Percentiles rank a stretch among this genome's conserved stretches.
phyloP scores from a whole-genome alignment of 2,329 filamentous ascomycete species.

The Colletotrichum sidae region DNA sequence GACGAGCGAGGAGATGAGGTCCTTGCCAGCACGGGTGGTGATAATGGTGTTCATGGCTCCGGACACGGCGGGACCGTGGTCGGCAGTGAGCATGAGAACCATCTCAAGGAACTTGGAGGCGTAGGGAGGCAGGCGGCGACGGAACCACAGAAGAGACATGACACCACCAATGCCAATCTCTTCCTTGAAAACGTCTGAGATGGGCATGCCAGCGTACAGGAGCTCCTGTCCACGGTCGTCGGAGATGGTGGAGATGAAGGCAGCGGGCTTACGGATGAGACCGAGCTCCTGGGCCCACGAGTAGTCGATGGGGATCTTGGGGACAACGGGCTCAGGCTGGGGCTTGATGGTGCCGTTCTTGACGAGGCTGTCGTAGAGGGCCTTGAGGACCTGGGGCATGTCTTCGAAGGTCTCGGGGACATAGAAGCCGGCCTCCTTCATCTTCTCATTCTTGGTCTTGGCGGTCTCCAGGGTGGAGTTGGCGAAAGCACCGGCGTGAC shows the following conservation, averaged over 20 bases:
- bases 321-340: conserved; percentile 87
- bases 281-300: conserved; percentile 99
- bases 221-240: conserved; percentile 99
- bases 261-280: conserved; percentile 98
- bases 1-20: conserved; percentile 94
- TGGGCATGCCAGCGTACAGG: conserved; percentile 98
- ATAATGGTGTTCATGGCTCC: conserved; percentile 99
- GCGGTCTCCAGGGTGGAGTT: conserved; percentile 99
- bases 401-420: conserved; percentile 98
- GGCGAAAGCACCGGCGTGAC: conserved; percentile 97
- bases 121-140: conserved; percentile 93
- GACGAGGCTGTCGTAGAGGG: conserved; percentile 91
- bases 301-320: conserved; percentile 99
- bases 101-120: conserved; percentile 99
- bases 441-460: conserved; percentile 94
- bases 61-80: conserved; percentile 98
- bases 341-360: conserved; percentile 87
- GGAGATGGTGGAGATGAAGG: conserved; percentile 99
- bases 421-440: conserved; percentile 94
- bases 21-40: conserved; percentile 98
- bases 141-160: conserved; percentile 99
- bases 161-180: conserved; percentile 99
- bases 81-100: conserved; percentile 99
- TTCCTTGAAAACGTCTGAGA: conserved; percentile 99
- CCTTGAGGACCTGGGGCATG: conserved; percentile 79